phyloP scores from a whole-genome alignment of 495 filamentous ascomycete genomes.

The Neurospora sp. region DNA sequence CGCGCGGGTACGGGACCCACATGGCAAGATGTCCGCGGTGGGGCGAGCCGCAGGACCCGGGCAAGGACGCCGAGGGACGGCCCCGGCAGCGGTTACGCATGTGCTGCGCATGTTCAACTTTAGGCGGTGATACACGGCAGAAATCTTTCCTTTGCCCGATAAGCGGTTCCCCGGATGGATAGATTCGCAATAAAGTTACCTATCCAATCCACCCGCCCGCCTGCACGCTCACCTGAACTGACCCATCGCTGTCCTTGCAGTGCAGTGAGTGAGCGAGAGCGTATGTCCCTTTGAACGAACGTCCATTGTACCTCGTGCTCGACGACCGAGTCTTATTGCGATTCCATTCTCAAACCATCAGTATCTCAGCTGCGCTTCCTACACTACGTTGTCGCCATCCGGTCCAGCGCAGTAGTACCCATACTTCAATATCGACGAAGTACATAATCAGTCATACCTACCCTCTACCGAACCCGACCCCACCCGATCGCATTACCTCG shows the following conservation, averaged over 20 bases:
- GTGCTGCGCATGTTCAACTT: not conserved
- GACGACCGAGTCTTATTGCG: not conserved
- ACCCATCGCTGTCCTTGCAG: not conserved
- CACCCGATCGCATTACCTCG: not conserved
- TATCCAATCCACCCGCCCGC: not conserved
- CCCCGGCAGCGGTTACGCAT: not conserved
- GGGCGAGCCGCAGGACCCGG: not conserved
- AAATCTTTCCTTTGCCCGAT: constrained; percentile 17
- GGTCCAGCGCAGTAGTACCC: not conserved
- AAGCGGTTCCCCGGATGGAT: not conserved
- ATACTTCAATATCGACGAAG: not conserved
- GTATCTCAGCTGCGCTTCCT: not conserved
- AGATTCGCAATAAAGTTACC: not conserved
- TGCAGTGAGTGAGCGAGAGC: not conserved
- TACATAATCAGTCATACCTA: not conserved
- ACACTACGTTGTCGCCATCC: not conserved
- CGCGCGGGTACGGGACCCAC: not conserved
- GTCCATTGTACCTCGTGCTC: not conserved
- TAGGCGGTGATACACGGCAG: constrained; percentile 18
- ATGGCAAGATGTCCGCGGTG: not conserved
- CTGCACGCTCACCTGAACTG: not conserved
- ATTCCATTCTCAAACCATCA: not conserved
- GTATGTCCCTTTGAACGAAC: not conserved
- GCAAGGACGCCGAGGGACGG: not conserved
- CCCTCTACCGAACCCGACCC: not conserved